phyloP scores from a whole-genome alignment of 164 flowering plant genomes.

The Hamamelis virginiana region DNA sequence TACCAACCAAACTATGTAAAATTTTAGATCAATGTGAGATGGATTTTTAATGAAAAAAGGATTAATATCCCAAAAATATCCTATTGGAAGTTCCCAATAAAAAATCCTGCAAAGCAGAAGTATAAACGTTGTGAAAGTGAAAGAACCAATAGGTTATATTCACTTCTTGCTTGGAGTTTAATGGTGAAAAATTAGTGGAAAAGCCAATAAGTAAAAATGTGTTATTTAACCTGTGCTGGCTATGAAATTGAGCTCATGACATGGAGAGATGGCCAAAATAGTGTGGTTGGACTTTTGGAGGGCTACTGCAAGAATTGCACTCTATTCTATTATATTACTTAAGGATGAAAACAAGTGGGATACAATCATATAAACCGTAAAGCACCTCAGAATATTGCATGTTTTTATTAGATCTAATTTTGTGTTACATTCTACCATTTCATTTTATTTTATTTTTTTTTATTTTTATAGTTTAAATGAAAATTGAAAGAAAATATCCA shows the following conservation, averaged over 20 bases:
- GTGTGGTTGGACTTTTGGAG: background rate
- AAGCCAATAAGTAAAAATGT: background rate
- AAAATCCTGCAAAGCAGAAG: background rate
- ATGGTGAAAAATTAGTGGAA: background rate
- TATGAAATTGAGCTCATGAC: background rate
- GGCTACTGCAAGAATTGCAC: too few relatives aligned
- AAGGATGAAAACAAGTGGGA: background rate
- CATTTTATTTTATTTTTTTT: background rate
- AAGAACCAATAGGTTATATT: background rate
- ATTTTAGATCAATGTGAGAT: background rate
- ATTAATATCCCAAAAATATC: background rate
- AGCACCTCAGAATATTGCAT: background rate
- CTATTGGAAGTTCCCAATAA: background rate
- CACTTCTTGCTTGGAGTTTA: background rate
- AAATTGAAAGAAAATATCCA: too few relatives aligned
- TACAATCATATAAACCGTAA: background rate
- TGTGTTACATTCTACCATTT: background rate
- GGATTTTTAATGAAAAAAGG: background rate
- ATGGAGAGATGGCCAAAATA: background rate
- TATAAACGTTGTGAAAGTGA: background rate
- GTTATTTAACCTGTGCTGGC: background rate
- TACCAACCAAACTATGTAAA: background rate
- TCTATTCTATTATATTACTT: too few relatives aligned
- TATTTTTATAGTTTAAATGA: background rate
- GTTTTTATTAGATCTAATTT: background rate